Evolutionary conservation across 2,329 filamentous ascomycete genomes (phyloP), one percentile per base, ranked within the genome.

Genomic region (Aspergillus luchuensis): DNA sequence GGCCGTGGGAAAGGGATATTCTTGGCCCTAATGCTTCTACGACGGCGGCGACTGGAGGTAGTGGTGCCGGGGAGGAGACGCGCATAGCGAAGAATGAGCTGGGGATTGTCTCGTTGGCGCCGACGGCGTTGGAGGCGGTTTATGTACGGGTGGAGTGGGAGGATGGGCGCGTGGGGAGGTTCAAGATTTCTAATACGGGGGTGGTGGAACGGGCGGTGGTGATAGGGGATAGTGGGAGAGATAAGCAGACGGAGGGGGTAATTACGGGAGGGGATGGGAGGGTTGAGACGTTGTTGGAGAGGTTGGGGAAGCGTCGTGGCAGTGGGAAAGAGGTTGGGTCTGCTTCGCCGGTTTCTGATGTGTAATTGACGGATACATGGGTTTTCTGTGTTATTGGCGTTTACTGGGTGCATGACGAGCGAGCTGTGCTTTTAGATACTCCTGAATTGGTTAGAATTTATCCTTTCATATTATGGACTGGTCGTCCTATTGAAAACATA

Each of bases 61-160:
- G 49, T 10, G 23, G 45, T n/a, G 21, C 45, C 5, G 45, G 19
- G 45, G 61, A 47, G 17, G 63, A 59, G 41, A 62, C 58, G 8
- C 52, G 59, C 13, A 45, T 64, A 15, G 59, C 52, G 11, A 53
- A 56, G 17, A 69, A 70, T 30, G 66, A 68, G 6, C 65, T 73
- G 15, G 75, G 73, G 8, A 72, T 81, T 62, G 64, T 71, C 0
- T 74, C 74, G 17, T 56, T 81, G 43, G 62, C 67, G 17, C 59
- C 74, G 4, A 75, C 72, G 3, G 69, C 76, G 11, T 54, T 77
- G 33, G 79, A 81, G 63, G 71, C 76, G 15, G 69, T 74, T 38
- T 79, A 80, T 69, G 68, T 79, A 25, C 73, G 78, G 10, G 49
- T 81, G 15, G 74, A 80, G 60, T 81, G 79, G 79, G 68, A 66